These are phyloP conservation scores for Trifolium subterraneum DNA, from an alignment of 306 rosid species.

Conservation along the genomic window DNA sequence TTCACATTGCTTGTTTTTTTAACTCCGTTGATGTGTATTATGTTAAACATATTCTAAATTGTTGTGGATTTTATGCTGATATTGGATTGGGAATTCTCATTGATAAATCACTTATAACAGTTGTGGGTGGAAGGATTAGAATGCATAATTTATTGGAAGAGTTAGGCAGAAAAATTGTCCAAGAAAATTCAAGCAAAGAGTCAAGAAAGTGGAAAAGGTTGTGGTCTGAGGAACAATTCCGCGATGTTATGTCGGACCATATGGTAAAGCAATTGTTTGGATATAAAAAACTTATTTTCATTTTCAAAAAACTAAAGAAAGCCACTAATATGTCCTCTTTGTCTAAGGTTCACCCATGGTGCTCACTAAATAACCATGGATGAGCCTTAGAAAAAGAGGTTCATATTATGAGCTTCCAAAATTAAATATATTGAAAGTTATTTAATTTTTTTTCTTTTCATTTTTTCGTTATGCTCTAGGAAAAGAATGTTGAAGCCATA, in stretches of 20 bases:
- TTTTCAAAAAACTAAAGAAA: neutral
- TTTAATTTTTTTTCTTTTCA: neutral
- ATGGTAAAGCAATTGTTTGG: neutral
- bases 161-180: slow-evolving; percentile 23
- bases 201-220: slow-evolving; percentile 39
- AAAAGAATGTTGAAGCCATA: too few species aligned
- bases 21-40: accelerated
- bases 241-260: neutral
- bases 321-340: too few species aligned
- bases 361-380: too few species aligned
- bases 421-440: neutral
- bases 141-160: slow-evolving; percentile 35
- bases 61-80: neutral
- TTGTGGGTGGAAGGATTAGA: accelerated
- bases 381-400: too few species aligned
- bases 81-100: slow-evolving; percentile 33
- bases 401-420: too few species aligned
- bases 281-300: neutral
- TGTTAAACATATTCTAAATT: neutral
- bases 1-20: slow-evolving; percentile 42
- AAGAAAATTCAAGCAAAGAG: slow-evolving; percentile 1
- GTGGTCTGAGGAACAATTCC: neutral
- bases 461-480: too few species aligned
- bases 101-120: slow-evolving; percentile 35
- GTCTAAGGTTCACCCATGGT: too few species aligned